Base-by-base conservation (phyloP, 805 yeast genomes). In the Naumovozyma dairenensis region DNA sequence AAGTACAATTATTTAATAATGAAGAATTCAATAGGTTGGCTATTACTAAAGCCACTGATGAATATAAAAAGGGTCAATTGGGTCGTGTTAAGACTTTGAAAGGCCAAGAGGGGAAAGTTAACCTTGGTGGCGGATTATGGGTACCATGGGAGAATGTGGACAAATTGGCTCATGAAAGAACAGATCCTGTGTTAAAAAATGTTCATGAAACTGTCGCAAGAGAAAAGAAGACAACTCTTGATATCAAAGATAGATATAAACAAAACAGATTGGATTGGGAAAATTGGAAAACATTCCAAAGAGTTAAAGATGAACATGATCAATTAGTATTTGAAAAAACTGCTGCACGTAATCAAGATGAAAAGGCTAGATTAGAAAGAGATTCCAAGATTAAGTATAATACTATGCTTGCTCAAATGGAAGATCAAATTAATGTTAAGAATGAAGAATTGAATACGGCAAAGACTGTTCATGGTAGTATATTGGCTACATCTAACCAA, bases 81-180 rank as follows among this genome's bases (percentile, higher is more conserved):
- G 7, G 8, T 10, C 26, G n/a, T 6, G n/a, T 5, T 7, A 6
- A 24, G 13, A 12, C 6, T 7, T 12, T 6, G 5, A 24, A 20
- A 13, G n/a, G 9, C 9, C 26, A 14, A 6, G 16, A 46, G 33
- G 75, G 77, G 42, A 71, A 77, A 53, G 63, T 85, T 45, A 67
- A 83, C 49, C 61, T 89, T 41, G 97, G 97, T 37, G 95, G 94
- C 42, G 97, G 96, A 2, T 67, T 83, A 37, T 72, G 69, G 49
- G 74, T 89, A 70, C 66, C 81, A 25, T 80, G 71, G 39, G 70
- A 66, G 15, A 96, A 87, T 49, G 72, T 92, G 40, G 80, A 83
- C 43, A 69, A 69, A 33, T 72, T 89, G 63, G 97, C 98, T 15
- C 63, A 74, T 39, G 69, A 76, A 30, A 67, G 82, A 50, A 94